These are phyloP conservation scores for Saturnispora gosingensis DNA, from an alignment of 805 yeast genomes.

Conservation along the genomic window DNA sequence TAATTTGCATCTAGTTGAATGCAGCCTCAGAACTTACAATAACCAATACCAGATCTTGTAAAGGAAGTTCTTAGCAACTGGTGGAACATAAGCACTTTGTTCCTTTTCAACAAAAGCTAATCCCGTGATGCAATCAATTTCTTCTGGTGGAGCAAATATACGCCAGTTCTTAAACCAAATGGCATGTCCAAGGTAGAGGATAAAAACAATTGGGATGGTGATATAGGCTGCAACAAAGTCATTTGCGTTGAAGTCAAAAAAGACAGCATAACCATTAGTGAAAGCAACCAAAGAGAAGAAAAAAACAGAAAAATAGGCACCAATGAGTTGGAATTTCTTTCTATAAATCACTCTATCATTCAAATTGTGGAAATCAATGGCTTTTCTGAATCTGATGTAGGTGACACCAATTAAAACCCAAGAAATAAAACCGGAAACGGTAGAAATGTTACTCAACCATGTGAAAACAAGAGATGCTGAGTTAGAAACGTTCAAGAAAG, in stretches of 20 bases:
- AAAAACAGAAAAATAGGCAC: constrained; percentile 43
- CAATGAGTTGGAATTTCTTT: constrained; percentile 47
- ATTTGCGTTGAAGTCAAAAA: constrained; percentile 43
- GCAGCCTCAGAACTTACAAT: not conserved
- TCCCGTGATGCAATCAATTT: constrained; percentile 54
- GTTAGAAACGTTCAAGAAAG: constrained; percentile 46
- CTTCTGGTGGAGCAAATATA: constrained; percentile 43
- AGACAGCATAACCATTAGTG: constrained; percentile 68
- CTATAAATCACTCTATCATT: constrained; percentile 49
- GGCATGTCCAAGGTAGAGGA: constrained; percentile 51
- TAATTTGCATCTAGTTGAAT: no score
- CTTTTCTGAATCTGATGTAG: constrained; percentile 57
- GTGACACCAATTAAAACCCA: constrained; percentile 49
- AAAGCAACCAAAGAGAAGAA: constrained; percentile 42
- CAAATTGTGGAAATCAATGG: constrained; percentile 43
- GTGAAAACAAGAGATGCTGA: constrained; percentile 45
- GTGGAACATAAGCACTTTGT: constrained; percentile 31
- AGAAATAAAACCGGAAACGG: constrained; percentile 57
- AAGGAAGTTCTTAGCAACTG: constrained; percentile 31
- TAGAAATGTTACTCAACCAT: constrained; percentile 58
- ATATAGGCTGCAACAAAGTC: constrained; percentile 68
- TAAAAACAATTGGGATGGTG: constrained; percentile 48
- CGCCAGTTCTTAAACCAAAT: constrained; percentile 35
- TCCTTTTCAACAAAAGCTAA: constrained; percentile 52
- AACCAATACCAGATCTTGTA: constrained; percentile 42